phyloP scores from a whole-genome alignment of 805 yeast species.

The Cyberlindnera subsufficiens region DNA sequence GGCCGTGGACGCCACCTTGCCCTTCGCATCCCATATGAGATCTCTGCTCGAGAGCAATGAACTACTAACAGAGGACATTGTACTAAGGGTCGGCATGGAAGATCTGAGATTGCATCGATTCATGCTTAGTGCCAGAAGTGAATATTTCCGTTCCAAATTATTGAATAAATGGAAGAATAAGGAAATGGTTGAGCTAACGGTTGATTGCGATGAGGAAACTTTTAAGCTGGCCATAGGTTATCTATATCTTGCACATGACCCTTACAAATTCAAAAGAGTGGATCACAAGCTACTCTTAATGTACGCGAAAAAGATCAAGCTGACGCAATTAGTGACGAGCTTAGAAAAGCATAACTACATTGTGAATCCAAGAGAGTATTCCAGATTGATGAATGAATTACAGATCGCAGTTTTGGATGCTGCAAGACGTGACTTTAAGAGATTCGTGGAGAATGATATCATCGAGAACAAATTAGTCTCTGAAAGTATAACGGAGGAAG shows the following conservation, averaged over 20 bases:
- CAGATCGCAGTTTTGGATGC: slow-evolving; percentile 15
- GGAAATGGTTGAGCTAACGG: slow-evolving; percentile 15
- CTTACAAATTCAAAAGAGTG: slow-evolving; percentile 29
- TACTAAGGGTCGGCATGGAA: slow-evolving; percentile 14
- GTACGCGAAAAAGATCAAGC: slow-evolving; percentile 29
- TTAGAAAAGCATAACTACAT: slow-evolving; percentile 26
- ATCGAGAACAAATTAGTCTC: slow-evolving; percentile 12
- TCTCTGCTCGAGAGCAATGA: slow-evolving; percentile 28
- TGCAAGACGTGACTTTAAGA: slow-evolving; percentile 17
- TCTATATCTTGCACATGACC: slow-evolving; percentile 33
- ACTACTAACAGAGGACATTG: slow-evolving; percentile 16
- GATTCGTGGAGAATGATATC: slow-evolving; percentile 14
- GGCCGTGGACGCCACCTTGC: slow-evolving; percentile 60
- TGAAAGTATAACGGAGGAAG: slow-evolving; percentile 4
- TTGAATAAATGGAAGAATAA: slow-evolving; percentile 20
- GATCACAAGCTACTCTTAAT: slow-evolving; percentile 25
- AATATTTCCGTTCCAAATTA: slow-evolving; percentile 24
- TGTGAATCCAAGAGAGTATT: slow-evolving; percentile 24
- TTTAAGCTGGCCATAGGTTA: slow-evolving; percentile 26
- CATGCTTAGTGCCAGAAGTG: slow-evolving; percentile 33
- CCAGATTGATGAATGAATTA: slow-evolving; percentile 27
- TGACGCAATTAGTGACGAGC: slow-evolving; percentile 33
- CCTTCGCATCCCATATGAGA: slow-evolving; percentile 67
- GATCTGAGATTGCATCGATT: slow-evolving; percentile 32
- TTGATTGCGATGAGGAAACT: slow-evolving; percentile 14